Evolutionary conservation across 2,329 filamentous ascomycete genomes (phyloP).

Genomic region (Emydomyces testavorans): DNA sequence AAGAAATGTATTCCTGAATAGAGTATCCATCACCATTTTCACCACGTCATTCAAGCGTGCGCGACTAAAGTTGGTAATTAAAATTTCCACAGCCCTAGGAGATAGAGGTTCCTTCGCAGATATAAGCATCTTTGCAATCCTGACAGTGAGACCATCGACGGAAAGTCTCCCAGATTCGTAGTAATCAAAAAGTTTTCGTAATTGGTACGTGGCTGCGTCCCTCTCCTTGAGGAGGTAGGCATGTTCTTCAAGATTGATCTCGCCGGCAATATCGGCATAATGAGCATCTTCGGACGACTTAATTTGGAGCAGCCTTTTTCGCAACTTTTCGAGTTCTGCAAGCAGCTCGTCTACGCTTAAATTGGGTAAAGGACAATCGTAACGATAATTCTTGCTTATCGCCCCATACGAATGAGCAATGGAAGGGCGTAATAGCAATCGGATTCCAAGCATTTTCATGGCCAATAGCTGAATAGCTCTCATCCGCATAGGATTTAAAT

Average conservation of each 20-base stretch:
- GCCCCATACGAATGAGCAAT: slow-evolving; percentile 32
- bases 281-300: slow-evolving; percentile 20
- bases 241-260: slow-evolving; percentile 19
- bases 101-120: slow-evolving; percentile 29
- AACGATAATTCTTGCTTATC: slow-evolving; percentile 24
- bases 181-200: slow-evolving; percentile 23
- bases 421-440: slow-evolving; percentile 29
- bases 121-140: slow-evolving; percentile 28
- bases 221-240: slow-evolving; percentile 23
- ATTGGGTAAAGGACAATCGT: slow-evolving; percentile 23
- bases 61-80: slow-evolving; percentile 31
- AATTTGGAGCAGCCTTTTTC: slow-evolving; percentile 24
- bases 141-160: slow-evolving; percentile 28
- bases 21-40: slow-evolving; percentile 29
- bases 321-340: slow-evolving; percentile 25
- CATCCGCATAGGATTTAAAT: slow-evolving; percentile 22
- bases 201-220: slow-evolving; percentile 22
- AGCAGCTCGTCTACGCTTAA: slow-evolving; percentile 26
- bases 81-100: slow-evolving; percentile 23
- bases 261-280: slow-evolving; percentile 26
- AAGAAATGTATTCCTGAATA: slow-evolving; percentile 30
- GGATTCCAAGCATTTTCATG: slow-evolving; percentile 31
- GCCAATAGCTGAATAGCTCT: slow-evolving; percentile 33
- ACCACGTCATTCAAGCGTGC: slow-evolving; percentile 32
- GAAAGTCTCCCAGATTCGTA: slow-evolving; percentile 25